Evolutionary conservation across 2,329 filamentous ascomycete species (phyloP), one percentile per base, ranked within the genome.

Genomic region (Pseudogymnoascus destructans): DNA sequence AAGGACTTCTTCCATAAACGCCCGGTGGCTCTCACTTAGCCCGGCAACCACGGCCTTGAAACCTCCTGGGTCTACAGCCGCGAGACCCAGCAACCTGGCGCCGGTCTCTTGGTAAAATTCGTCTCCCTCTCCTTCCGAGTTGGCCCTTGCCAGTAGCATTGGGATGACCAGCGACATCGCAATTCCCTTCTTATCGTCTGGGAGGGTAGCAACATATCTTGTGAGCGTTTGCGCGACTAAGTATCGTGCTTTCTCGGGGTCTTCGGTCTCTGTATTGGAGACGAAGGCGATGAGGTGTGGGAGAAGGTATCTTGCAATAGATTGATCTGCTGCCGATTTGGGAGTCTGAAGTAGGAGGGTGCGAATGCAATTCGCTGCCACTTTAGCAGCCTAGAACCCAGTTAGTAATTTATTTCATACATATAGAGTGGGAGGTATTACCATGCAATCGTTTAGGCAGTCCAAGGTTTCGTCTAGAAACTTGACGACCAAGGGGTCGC

Each of bases 291-390:
- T 74, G 17, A 95, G 76, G 15, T 84, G 82, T 1, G 89, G 87
- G 55, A 92, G 76, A 55, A 95, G 75, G 63, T 86, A 84, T 56
- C 87, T 80, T 1, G 85, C 80, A 57, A 97, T 84, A 60, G 79
- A 82, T 64, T 89, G 80, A 67, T 90, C 85, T 17, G 87, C 83
- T 0, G 77, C 64, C 60, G 84, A 79, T 63, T 82, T 74, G 57
- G 80, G 74, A 57, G 79, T 73, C 65, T 86, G 75, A 3, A 95
- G 74, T 27, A 97, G 77, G 6, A 97, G 79, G 6, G 90, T 93
- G 59, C 91, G 84, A 64, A 92, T 82, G 71, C 93, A 98, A 67
- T 89, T 90, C 61, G 89, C 87, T 1, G 93, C 90, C 59, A 96
- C 91, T 67, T 88, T 95, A 58, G 88, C 86, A 1, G 89, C 92